Conservation (phyloP, 1,284 basidiomycete species). For the Cystobasidium slooffiae region DNA sequence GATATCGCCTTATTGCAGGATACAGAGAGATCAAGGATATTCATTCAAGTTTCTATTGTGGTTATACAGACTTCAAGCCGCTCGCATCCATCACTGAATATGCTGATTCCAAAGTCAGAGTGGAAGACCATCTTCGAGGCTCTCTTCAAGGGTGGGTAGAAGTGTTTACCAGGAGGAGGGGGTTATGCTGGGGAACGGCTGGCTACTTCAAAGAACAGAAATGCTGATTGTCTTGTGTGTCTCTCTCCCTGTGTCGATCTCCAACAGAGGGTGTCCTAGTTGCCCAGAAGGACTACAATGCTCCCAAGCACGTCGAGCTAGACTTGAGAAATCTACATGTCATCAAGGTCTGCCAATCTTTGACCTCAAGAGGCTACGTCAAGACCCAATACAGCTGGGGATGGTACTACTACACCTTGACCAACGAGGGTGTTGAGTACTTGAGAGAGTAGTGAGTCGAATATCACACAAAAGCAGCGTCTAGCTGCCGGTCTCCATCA, state of each 20-base stretch:
- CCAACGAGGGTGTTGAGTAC: conserved; percentile 91
- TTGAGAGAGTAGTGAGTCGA: conserved; percentile 81
- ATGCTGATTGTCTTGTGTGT: background rate
- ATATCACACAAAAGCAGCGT: background rate
- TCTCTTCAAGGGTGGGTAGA: conserved; percentile 88
- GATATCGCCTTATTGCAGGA: background rate
- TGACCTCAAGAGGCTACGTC: conserved; percentile 93
- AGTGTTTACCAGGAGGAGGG: background rate
- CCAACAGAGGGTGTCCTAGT: conserved; percentile 90
- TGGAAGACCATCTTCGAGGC: conserved; percentile 68
- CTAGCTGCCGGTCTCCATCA: background rate
- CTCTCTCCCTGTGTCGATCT: background rate
- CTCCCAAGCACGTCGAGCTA: conserved; percentile 95
- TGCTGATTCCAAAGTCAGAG: conserved; percentile 56
- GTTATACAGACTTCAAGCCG: conserved; percentile 2
- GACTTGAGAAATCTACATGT: conserved; percentile 97
- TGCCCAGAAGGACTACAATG: conserved; percentile 98
- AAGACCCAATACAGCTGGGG: conserved; percentile 79
- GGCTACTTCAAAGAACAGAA: background rate
- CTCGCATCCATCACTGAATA: conserved; percentile 37
- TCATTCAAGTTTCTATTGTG: background rate
- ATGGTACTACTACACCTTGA: conserved; percentile 74
- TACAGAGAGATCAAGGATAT: background rate
- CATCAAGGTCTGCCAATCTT: conserved; percentile 98
- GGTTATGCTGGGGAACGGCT: background rate